A percentile compares a stretch with the other conserved stretches of the same genome.
Evolutionary conservation across 2,329 filamentous ascomycete genomes (phyloP).

Genomic region (Alternaria sp.): DNA sequence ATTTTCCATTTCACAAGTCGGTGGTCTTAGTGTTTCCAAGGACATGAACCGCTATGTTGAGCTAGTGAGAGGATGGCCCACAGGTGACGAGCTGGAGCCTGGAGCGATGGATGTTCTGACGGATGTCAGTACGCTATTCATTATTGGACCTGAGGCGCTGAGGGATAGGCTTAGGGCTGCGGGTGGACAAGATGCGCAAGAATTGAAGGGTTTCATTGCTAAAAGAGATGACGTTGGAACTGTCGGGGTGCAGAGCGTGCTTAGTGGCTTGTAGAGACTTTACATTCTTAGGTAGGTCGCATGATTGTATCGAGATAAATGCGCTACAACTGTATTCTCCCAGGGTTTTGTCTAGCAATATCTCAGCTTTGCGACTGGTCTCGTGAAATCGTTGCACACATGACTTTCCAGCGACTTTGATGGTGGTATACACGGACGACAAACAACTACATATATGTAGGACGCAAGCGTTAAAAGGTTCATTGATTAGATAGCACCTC

Average conservation of each 20-base stretch:
- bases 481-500: too few species aligned
- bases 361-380: neutral
- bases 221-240: conserved; percentile 84
- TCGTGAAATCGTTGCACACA: neutral
- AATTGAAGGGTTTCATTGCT: conserved; percentile 83
- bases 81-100: conserved; percentile 64
- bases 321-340: neutral
- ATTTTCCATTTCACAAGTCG: conserved; percentile 90
- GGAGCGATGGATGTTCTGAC: conserved; percentile 80
- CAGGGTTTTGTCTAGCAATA: neutral
- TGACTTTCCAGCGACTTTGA: neutral
- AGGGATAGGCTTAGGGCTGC: conserved; percentile 60
- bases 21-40: conserved; percentile 93
- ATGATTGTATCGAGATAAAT: neutral
- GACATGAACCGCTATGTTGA: conserved; percentile 94
- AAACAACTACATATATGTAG: too few species aligned
- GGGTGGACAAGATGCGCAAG: conserved; percentile 54
- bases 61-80: conserved; percentile 81
- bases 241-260: conserved; percentile 81
- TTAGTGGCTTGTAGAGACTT: conserved; percentile 59
- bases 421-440: neutral
- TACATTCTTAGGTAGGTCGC: neutral
- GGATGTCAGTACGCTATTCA: conserved; percentile 95
- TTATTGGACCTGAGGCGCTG: conserved; percentile 73
- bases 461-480: too few species aligned